Evolutionary conservation across 306 rosid genomes (phyloP).

Genomic region (Acacia acuminata): DNA sequence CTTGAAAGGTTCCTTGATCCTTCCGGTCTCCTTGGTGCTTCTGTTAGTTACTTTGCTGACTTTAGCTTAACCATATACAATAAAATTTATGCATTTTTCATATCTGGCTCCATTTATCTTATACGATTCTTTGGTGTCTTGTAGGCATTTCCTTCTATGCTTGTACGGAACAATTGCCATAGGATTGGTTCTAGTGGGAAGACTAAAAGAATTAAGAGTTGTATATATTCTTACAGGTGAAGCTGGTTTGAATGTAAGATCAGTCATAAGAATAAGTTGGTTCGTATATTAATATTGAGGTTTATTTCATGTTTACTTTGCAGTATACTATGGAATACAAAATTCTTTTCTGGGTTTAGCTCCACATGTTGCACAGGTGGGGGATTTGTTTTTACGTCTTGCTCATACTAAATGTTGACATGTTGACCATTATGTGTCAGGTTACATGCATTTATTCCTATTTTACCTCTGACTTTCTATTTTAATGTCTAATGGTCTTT

Average conservation of each 20-base stretch:
- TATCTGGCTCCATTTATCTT: conserved; percentile 25
- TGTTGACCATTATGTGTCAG: neutral
- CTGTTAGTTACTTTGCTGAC: conserved; percentile 18
- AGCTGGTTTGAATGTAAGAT: conserved; percentile 20
- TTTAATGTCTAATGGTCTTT: conserved; percentile 25
- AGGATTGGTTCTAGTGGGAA: conserved; percentile 80
- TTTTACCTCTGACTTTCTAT: conserved; percentile 14
- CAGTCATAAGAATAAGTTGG: conserved; percentile 21
- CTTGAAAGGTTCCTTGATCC: neutral
- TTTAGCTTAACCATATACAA: conserved; percentile 19
- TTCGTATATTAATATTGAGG: conserved; percentile 34
- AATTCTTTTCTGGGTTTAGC: conserved; percentile 67
- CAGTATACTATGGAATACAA: conserved; percentile 88
- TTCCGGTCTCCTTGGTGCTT: neutral
- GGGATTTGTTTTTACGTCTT: conserved; percentile 17
- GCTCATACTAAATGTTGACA: neutral
- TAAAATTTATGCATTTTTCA: conserved; percentile 18
- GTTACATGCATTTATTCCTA: neutral
- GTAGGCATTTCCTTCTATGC: conserved; percentile 93
- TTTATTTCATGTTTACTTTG: conserved; percentile 29
- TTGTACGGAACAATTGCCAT: conserved; percentile 77
- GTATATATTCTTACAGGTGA: conserved; percentile 77
- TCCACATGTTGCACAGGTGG: conserved; percentile 85
- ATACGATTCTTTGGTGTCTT: conserved; percentile 39
- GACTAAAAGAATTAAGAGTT: conserved; percentile 69